Percentiles rank a stretch among this genome's conserved stretches.
Evolutionary conservation across 192 early-diverging fungal species (phyloP).

Genomic region (Cetraspora pellucida): DNA sequence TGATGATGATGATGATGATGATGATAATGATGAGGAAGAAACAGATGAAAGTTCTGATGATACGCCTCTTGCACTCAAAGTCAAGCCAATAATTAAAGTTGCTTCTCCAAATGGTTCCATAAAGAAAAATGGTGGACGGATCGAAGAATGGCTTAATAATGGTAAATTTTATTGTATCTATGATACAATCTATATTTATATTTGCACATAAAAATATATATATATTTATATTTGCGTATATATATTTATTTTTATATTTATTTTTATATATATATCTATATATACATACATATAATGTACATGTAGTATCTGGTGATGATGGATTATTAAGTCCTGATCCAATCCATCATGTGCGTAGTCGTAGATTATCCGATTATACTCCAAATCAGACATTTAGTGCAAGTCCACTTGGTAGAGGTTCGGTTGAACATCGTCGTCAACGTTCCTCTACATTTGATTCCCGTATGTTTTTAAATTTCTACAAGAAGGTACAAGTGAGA

Average conservation of each 20-base stretch:
- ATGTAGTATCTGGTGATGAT: too few relatives aligned
- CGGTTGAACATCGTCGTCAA: neutral
- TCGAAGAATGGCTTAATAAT: conserved; percentile 15
- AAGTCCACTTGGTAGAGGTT: neutral
- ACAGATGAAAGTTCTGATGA: neutral
- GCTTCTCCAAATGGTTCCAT: neutral
- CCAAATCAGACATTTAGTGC: neutral
- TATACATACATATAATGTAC: too few relatives aligned
- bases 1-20: conserved; percentile 27
- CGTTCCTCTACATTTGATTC: too few relatives aligned
- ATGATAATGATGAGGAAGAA: conserved; percentile 37
- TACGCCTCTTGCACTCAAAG: conserved; percentile 12
- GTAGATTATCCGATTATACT: neutral
- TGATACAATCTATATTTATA: neutral
- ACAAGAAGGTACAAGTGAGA: too few relatives aligned
- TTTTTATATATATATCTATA: neutral
- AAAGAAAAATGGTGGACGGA: neutral
- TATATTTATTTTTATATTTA: too few relatives aligned
- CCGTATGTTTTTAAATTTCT: too few relatives aligned
- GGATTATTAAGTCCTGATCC: neutral
- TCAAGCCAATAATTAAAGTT: conserved; percentile 21
- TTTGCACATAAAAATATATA: neutral
- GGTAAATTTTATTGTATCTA: neutral
- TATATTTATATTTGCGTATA: neutral
- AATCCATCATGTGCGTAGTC: neutral